These are phyloP conservation scores for Coix lacrymajobi DNA, from an alignment of 176 grass and related monocot species.

Conservation along the genomic window DNA sequence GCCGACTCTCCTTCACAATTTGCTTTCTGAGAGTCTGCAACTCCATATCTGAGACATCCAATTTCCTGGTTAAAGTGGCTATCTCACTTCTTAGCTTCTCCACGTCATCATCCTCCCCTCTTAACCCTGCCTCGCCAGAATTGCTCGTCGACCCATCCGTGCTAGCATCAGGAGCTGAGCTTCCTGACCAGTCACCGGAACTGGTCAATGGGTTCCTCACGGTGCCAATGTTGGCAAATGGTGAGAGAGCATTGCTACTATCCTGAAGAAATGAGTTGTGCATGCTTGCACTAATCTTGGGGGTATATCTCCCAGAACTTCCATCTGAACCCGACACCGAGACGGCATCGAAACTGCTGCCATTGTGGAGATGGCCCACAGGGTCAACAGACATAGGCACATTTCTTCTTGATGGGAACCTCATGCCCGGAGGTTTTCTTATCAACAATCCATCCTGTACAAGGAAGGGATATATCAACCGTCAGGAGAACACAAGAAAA, in stretches of 20 bases:
- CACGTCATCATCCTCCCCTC: conserved; percentile 54
- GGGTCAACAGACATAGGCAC: conserved; percentile 23
- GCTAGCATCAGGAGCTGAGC: conserved; percentile 73
- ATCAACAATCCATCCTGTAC: conserved; percentile 62
- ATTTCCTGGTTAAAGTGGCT: conserved; percentile 61
- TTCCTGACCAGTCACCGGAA: conserved; percentile 85
- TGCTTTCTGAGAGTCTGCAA: conserved; percentile 88
- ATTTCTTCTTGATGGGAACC: conserved; percentile 60
- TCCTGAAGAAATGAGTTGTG: conserved; percentile 44
- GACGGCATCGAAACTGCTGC: conserved; percentile 63
- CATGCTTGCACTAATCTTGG: conserved; percentile 47
- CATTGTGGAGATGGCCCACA: conserved; percentile 51
- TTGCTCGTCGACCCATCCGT: conserved; percentile 80
- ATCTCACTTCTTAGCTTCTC: conserved; percentile 77
- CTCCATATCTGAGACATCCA: conserved; percentile 85
- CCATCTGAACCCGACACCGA: conserved; percentile 65
- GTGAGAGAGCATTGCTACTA: conserved; percentile 37
- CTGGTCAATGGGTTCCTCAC: conserved; percentile 49
- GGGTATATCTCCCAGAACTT: conserved; percentile 63
- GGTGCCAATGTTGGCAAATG: conserved; percentile 46
- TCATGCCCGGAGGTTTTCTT: conserved; percentile 56
- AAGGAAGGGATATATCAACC: conserved; percentile 17
- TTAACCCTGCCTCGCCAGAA: conserved; percentile 66
- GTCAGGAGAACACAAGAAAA: not conserved
- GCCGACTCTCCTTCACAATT: conserved; percentile 73